Conservation (phyloP, 1,284 basidiomycete species). For the Mycosarcoma mackinlayi region DNA sequence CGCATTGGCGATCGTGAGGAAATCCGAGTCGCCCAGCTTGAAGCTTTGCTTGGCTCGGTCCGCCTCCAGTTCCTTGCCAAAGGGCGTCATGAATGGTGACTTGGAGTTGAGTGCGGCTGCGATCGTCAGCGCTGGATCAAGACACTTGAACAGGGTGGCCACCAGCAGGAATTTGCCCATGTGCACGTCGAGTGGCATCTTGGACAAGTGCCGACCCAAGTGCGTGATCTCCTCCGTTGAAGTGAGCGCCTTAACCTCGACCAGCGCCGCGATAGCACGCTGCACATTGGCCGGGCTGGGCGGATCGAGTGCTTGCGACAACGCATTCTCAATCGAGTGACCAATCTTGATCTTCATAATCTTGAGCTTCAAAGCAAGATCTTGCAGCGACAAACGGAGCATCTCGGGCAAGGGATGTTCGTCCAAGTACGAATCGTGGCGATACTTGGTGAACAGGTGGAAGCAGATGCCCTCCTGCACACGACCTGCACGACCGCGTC, state of each 20-base stretch:
- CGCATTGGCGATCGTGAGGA: slow-evolving; percentile 90
- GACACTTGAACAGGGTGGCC: slow-evolving; percentile 85
- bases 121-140: slow-evolving; percentile 95
- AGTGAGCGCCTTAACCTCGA: slow-evolving; percentile 92
- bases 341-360: slow-evolving; percentile 93
- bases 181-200: slow-evolving; percentile 94
- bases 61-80: slow-evolving; percentile 88
- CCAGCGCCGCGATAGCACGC: slow-evolving; percentile 86
- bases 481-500: slow-evolving; percentile 91
- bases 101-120: slow-evolving; percentile 90
- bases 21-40: slow-evolving; percentile 90
- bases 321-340: slow-evolving; percentile 83
- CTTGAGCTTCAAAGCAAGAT: slow-evolving; percentile 94
- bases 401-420: slow-evolving; percentile 96
- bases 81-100: slow-evolving; percentile 85
- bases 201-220: slow-evolving; percentile 89
- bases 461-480: slow-evolving; percentile 92
- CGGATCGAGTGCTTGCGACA: slow-evolving; percentile 88
- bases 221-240: slow-evolving; percentile 90
- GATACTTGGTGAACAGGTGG: slow-evolving; percentile 90
- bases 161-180: slow-evolving; percentile 92
- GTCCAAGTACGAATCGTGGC: slow-evolving; percentile 84
- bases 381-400: slow-evolving; percentile 90
- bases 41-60: slow-evolving; percentile 85
- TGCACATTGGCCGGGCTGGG: slow-evolving; percentile 89